phyloP scores from a whole-genome alignment of 352 stramenopile species.

The Paralagenidium karlingii region DNA sequence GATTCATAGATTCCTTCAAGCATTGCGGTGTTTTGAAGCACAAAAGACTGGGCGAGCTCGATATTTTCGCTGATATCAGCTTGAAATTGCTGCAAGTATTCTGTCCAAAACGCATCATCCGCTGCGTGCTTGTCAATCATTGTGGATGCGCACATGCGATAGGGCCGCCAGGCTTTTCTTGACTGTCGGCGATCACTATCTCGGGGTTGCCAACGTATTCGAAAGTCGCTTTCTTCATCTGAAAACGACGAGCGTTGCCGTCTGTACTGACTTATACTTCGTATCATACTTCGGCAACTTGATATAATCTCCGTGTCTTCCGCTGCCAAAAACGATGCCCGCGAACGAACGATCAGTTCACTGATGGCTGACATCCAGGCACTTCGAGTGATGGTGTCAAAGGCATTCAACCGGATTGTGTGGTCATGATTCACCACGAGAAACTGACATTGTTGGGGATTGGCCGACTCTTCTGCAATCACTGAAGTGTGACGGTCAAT shows the following conservation, averaged over 20 bases:
- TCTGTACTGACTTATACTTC: too few relatives aligned
- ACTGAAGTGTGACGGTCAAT: constrained; percentile 73
- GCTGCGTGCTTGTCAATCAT: constrained; percentile 45
- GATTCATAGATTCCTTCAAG: too few relatives aligned
- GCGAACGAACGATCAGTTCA: constrained; percentile 68
- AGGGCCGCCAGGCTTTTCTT: constrained; percentile 44
- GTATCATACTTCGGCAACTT: constrained; percentile 4
- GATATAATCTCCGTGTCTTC: constrained; percentile 51
- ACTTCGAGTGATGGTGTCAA: constrained; percentile 35
- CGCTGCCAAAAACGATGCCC: constrained; percentile 54
- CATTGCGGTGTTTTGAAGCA: constrained; percentile 48
- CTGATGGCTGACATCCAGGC: constrained; percentile 67
- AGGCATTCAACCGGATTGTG: constrained; percentile 55
- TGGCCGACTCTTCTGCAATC: constrained; percentile 37
- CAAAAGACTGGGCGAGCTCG: constrained; percentile 20
- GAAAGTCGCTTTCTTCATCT: too few relatives aligned
- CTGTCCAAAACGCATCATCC: constrained; percentile 19
- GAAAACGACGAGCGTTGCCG: too few relatives aligned
- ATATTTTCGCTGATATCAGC: constrained; percentile 25
- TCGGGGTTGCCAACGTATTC: too few relatives aligned
- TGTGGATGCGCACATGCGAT: constrained; percentile 63
- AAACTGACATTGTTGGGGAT: constrained; percentile 70
- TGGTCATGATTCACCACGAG: constrained; percentile 60
- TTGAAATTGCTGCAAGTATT: constrained; percentile 42
- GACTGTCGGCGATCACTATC: too few relatives aligned